Evolutionary conservation across 2,329 filamentous ascomycete genomes (phyloP).

Genomic region (Conoideocrella luteorostrata): DNA sequence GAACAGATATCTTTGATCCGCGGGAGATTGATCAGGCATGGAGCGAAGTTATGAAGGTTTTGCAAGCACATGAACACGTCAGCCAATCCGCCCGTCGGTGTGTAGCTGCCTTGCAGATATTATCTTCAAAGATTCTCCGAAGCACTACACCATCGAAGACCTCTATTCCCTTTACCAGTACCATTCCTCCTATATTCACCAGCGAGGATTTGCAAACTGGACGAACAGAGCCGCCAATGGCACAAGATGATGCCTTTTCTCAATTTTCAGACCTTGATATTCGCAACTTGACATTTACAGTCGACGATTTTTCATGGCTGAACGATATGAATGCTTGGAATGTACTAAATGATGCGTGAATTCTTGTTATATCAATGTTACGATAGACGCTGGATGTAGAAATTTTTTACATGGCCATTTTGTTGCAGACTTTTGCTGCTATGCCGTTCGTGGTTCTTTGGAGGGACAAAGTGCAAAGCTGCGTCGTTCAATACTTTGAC

Average conservation of each 20-base stretch:
- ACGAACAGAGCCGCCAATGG: not conserved
- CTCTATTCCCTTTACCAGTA: slow-evolving; percentile 19
- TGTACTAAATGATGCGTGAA: slow-evolving; percentile 17
- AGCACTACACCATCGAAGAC: too few species aligned
- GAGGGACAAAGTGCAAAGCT: too few species aligned
- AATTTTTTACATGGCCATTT: too few species aligned
- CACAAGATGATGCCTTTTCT: not conserved
- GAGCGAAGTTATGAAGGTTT: slow-evolving; percentile 25
- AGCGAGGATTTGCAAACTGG: not conserved
- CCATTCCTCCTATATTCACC: not conserved
- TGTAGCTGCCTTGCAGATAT: slow-evolving; percentile 25
- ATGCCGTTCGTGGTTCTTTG: too few species aligned
- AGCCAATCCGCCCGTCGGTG: slow-evolving; percentile 26
- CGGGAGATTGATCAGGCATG: slow-evolving; percentile 22
- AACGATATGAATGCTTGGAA: slow-evolving; percentile 28
- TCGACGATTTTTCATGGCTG: slow-evolving; percentile 27
- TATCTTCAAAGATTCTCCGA: slow-evolving; percentile 27
- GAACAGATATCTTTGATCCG: slow-evolving; percentile 23
- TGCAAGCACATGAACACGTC: slow-evolving; percentile 27
- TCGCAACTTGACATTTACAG: slow-evolving; percentile 1
- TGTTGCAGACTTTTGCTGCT: too few species aligned
- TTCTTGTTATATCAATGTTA: too few species aligned
- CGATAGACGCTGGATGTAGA: too few species aligned
- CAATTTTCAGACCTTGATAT: not conserved
- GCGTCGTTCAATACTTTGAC: too few species aligned